phyloP scores from a whole-genome alignment of 2,329 filamentous ascomycete genomes.

The Shiraia sp. region DNA sequence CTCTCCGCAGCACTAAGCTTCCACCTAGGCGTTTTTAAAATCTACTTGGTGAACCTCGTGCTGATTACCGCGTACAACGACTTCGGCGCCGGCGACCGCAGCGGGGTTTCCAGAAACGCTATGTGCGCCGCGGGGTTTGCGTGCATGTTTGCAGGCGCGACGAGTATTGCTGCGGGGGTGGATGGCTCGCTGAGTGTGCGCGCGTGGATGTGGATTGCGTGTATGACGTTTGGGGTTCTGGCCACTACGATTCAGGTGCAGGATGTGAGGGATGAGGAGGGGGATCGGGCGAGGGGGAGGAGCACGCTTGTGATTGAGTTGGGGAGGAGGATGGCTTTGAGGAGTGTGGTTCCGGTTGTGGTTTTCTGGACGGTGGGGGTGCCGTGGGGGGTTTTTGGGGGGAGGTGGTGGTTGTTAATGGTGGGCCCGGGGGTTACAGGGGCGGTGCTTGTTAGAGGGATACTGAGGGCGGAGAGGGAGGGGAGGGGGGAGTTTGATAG shows the following conservation, averaged over 20 bases:
- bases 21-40: constrained; percentile 6
- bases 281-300: constrained; percentile 70
- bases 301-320: constrained; percentile 83
- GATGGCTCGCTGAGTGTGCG: constrained; percentile 6
- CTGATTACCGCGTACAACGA: constrained; percentile 38
- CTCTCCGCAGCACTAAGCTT: constrained; percentile 4
- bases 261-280: constrained; percentile 43
- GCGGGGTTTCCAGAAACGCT: constrained; percentile 30
- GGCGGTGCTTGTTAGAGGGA: constrained; percentile 4
- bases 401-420: constrained; percentile 9
- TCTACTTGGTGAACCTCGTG: constrained; percentile 17
- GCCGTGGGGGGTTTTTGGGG: constrained; percentile 7
- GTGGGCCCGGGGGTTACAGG: too few relatives aligned
- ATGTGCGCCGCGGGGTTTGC: constrained; percentile 36
- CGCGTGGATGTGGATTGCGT: constrained; percentile 37
- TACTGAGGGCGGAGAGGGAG: constrained; percentile 1
- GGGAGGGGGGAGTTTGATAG: constrained; percentile 8
- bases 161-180: constrained; percentile 25
- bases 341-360: constrained; percentile 11
- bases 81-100: constrained; percentile 28
- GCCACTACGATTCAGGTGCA: constrained; percentile 47
- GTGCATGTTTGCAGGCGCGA: constrained; percentile 33
- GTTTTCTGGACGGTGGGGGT: constrained; percentile 14
- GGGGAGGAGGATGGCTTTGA: constrained; percentile 39
- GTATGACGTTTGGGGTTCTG: constrained; percentile 27